Conservation (phyloP, 768 basidiomycete species). For the Leccinum subtestaceum region DNA sequence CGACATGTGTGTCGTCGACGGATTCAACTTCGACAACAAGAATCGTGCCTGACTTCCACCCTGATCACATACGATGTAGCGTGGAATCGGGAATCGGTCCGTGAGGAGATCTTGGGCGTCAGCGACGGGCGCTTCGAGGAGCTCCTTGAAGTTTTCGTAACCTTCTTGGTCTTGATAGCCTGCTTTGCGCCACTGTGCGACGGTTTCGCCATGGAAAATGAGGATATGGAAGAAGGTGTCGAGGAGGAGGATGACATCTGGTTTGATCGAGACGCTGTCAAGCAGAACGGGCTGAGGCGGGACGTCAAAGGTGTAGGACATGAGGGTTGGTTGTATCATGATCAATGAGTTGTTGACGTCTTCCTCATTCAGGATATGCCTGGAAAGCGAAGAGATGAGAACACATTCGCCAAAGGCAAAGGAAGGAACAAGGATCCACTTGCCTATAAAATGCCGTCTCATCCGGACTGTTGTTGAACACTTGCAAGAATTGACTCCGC, state of each 20-base stretch:
- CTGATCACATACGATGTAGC: constrained; percentile 97
- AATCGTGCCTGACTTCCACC: constrained; percentile 98
- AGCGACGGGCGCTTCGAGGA: constrained; percentile 78
- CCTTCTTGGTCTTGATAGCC: constrained; percentile 99
- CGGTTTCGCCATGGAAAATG: constrained; percentile 97
- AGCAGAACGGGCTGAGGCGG: constrained; percentile 91
- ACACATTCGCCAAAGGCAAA: neutral
- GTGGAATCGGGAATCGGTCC: constrained; percentile 95
- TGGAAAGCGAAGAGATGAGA: constrained; percentile 30
- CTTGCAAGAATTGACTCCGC: constrained; percentile 96
- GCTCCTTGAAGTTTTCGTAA: constrained; percentile 96
- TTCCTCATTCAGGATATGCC: constrained; percentile 93
- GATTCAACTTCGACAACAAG: constrained; percentile 93
- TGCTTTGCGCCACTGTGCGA: constrained; percentile 97
- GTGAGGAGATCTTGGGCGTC: constrained; percentile 97
- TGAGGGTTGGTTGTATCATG: constrained; percentile 99
- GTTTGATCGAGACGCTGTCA: constrained; percentile 96
- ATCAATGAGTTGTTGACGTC: constrained; percentile 99
- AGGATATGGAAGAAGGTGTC: constrained; percentile 99
- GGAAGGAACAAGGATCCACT: constrained; percentile 16
- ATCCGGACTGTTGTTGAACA: constrained; percentile 99
- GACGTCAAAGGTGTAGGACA: constrained; percentile 95
- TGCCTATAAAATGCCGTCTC: constrained; percentile 98
- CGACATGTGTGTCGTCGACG: constrained; percentile 97
- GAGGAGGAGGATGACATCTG: constrained; percentile 92